These are phyloP conservation scores for Phaseolus lunatus DNA, from an alignment of 306 rosid genomes.

Conservation along the genomic window DNA sequence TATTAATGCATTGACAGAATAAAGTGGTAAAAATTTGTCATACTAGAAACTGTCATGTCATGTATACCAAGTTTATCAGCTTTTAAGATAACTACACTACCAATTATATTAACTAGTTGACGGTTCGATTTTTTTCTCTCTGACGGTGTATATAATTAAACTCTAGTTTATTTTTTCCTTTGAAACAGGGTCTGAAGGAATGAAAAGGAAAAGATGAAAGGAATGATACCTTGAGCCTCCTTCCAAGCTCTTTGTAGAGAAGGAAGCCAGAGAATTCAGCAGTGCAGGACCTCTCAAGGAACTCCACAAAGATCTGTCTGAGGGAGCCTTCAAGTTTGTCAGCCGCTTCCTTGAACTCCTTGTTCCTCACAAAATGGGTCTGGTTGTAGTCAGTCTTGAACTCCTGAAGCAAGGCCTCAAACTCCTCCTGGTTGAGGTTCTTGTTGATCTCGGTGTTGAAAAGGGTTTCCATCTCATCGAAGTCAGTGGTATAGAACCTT, in stretches of 20 bases:
- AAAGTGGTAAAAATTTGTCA: background rate
- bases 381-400: conserved; percentile 98
- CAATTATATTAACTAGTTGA: background rate
- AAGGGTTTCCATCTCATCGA: conserved; percentile 96
- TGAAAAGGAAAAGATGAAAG: background rate
- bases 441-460: conserved; percentile 97
- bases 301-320: conserved; percentile 95
- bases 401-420: conserved; percentile 93
- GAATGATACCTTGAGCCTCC: conserved; percentile 82
- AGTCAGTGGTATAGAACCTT: conserved; percentile 95
- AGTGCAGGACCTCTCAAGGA: conserved; percentile 96
- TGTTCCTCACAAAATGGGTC: conserved; percentile 95
- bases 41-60: background rate
- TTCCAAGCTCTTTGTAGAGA: conserved; percentile 96
- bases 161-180: background rate
- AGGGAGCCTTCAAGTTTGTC: conserved; percentile 85
- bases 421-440: conserved; percentile 83
- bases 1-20: background rate
- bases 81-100: background rate
- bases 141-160: background rate
- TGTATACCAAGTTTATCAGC: background rate
- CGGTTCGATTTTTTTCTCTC: background rate
- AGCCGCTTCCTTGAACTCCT: conserved; percentile 99
- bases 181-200: background rate
- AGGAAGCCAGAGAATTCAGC: conserved; percentile 99